Conservation (phyloP, 805 yeast genomes). For the Ogataea angusta region DNA sequence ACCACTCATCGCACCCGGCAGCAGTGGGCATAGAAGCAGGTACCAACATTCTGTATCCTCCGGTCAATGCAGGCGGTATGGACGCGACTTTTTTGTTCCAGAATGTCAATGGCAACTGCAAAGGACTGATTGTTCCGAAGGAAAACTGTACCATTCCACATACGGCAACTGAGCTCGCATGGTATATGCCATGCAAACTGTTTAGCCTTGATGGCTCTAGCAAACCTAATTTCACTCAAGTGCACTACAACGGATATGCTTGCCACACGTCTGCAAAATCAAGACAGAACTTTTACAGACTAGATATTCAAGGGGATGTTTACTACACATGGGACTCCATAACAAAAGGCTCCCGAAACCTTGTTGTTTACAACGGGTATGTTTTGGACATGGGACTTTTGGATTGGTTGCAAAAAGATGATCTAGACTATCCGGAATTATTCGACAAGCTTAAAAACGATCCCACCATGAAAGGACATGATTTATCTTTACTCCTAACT, state of each 20-base stretch:
- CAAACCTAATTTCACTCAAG: conserved; percentile 56
- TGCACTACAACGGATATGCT: conserved; percentile 80
- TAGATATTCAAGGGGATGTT: conserved; percentile 66
- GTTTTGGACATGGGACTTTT: conserved; percentile 79
- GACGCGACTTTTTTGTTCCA: conserved; percentile 86
- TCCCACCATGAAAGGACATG: conserved; percentile 64
- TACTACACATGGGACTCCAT: conserved; percentile 91
- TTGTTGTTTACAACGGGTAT: conserved; percentile 85
- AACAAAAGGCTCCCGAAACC: conserved; percentile 60
- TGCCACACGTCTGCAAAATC: conserved; percentile 80
- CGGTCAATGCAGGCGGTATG: conserved; percentile 80
- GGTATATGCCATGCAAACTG: conserved; percentile 94
- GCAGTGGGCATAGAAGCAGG: conserved; percentile 76
- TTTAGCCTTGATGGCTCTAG: conserved; percentile 69
- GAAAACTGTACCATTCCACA: conserved; percentile 69
- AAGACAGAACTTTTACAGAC: conserved; percentile 60
- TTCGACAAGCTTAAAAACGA: conserved; percentile 63
- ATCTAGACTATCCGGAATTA: conserved; percentile 66
- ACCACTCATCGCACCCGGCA: conserved; percentile 69
- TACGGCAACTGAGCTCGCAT: conserved; percentile 64
- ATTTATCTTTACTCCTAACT: conserved; percentile 70
- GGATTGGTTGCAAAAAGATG: conserved; percentile 68
- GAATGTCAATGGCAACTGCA: conserved; percentile 89
- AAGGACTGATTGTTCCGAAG: conserved; percentile 68
- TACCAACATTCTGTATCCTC: conserved; percentile 77